Evolutionary conservation across 345 rosid genomes (phyloP).

Genomic region (Syzygium jambos): DNA sequence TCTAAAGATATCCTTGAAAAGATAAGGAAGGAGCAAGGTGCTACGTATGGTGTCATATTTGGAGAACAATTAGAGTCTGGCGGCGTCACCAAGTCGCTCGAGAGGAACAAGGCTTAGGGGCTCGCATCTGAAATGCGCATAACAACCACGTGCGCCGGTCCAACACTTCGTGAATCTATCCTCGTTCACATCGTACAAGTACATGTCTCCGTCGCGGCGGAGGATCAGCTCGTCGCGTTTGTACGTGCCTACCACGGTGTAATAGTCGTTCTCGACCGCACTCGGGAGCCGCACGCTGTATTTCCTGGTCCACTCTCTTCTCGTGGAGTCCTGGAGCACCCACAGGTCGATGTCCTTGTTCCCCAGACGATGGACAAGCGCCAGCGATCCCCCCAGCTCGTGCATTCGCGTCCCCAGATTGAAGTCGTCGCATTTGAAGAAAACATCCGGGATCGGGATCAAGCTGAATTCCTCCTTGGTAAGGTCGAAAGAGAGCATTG

Average conservation of each 20-base stretch:
- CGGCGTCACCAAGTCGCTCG: too few relatives aligned
- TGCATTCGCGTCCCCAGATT: neutral
- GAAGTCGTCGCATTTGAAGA: too few relatives aligned
- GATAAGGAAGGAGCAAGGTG: too few relatives aligned
- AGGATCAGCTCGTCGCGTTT: neutral
- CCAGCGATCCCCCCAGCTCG: neutral
- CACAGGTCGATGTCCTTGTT: neutral
- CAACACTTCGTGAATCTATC: neutral
- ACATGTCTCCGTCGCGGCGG: neutral
- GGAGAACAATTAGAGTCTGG: too few relatives aligned
- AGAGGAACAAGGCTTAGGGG: too few relatives aligned
- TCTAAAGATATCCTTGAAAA: too few relatives aligned
- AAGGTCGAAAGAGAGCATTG: neutral
- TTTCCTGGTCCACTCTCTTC: neutral
- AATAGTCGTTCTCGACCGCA: accelerated
- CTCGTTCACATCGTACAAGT: neutral
- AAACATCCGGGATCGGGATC: neutral
- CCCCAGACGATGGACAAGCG: neutral
- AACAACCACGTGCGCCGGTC: too few relatives aligned
- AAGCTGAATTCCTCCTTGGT: neutral
- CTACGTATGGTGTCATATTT: too few relatives aligned
- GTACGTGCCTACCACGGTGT: neutral
- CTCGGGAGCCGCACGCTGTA: accelerated
- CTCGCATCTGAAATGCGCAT: too few relatives aligned
- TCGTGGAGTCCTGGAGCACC: neutral